Percentiles rank a stretch among this genome's conserved stretches.
These are phyloP conservation scores for Globisporangium spiculum DNA, from an alignment of 352 stramenopile species.

Conservation along the genomic window DNA sequence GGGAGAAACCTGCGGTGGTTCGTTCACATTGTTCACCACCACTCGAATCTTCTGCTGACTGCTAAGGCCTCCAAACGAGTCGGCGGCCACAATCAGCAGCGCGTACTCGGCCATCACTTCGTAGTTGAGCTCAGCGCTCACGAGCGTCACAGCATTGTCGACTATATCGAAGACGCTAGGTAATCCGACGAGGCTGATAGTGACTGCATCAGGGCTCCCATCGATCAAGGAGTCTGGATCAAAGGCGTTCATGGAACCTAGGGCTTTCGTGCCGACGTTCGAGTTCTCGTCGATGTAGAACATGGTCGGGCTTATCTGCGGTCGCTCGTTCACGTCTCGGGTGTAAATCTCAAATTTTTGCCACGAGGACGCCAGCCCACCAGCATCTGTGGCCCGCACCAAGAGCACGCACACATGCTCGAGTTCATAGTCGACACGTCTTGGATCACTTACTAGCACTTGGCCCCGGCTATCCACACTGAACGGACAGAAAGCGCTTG, in stretches of 20 bases:
- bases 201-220: conserved; percentile 4
- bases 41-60: conserved; percentile 15
- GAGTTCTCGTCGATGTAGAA: conserved; percentile 16
- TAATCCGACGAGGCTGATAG: neutral
- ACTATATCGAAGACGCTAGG: conserved; percentile 7
- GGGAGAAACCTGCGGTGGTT: conserved; percentile 17
- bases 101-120: conserved; percentile 6
- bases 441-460: neutral
- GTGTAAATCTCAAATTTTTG: conserved; percentile 12
- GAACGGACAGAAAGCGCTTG: conserved; percentile 3
- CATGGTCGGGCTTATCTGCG: neutral
- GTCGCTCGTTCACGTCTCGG: conserved; percentile 9
- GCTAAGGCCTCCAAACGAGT: conserved; percentile 16
- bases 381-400: conserved; percentile 6
- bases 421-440: conserved; percentile 9
- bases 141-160: conserved; percentile 3
- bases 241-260: conserved; percentile 5
- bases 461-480: neutral
- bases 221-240: conserved; percentile 9
- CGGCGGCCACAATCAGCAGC: conserved; percentile 2
- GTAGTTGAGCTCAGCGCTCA: conserved; percentile 7
- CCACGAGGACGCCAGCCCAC: conserved; percentile 10
- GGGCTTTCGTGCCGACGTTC: neutral
- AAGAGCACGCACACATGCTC: conserved; percentile 5
- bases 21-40: conserved; percentile 32